A percentile compares a stretch with the other conserved stretches of the same genome.
phyloP scores from a whole-genome alignment of 192 early-diverging fungal genomes.

The Lobosporangium transversale region DNA sequence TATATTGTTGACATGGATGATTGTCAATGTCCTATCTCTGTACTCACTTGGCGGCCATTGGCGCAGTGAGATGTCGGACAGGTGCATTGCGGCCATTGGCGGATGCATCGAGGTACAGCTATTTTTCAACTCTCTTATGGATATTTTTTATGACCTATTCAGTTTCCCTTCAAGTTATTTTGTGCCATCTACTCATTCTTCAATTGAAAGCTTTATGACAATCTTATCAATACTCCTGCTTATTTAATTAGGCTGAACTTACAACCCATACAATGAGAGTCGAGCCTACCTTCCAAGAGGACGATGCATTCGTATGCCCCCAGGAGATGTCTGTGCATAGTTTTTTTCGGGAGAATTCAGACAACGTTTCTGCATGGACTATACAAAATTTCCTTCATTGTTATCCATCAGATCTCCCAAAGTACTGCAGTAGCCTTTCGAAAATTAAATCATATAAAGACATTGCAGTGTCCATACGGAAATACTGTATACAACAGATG shows the following conservation, averaged over 20 bases:
- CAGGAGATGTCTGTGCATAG: neutral
- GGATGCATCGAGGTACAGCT: constrained; percentile 15
- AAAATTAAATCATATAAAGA: neutral
- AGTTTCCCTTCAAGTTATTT: neutral
- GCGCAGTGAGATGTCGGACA: constrained; percentile 14
- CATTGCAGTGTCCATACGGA: neutral
- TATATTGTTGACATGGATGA: neutral
- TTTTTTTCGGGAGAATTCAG: neutral
- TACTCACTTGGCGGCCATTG: constrained; percentile 21
- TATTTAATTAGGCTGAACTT: too few relatives aligned
- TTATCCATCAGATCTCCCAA: neutral
- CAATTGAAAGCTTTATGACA: neutral
- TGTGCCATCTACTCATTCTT: neutral
- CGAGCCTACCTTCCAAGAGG: neutral
- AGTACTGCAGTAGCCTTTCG: neutral
- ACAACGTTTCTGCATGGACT: neutral
- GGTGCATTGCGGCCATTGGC: constrained; percentile 15
- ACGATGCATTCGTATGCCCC: neutral
- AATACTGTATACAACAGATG: neutral
- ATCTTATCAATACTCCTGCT: neutral
- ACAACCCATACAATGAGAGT: neutral
- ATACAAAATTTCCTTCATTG: neutral
- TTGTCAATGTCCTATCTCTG: constrained; percentile 19
- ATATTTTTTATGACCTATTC: neutral
- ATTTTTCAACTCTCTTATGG: constrained; percentile 13